Base-by-base conservation (phyloP, 306 rosid genomes). In the Albizia julibrissin region DNA sequence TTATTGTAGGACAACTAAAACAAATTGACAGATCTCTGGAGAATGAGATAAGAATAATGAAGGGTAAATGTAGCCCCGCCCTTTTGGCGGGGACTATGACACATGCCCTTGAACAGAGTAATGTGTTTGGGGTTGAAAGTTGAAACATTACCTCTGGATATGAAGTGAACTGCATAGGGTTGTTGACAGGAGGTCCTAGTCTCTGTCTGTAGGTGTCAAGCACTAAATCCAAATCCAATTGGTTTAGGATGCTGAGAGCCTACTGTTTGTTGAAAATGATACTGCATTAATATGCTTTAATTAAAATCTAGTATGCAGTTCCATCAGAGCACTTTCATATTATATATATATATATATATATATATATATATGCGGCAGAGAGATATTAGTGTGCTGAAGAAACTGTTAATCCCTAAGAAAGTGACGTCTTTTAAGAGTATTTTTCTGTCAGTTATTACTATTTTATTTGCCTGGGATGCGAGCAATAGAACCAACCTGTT, bases 201-300 rank as follows among this genome's bases (percentile, higher is more conserved):
- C 52, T 42, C 33, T 1, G 9, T 72, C 61, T 29, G 46, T 3
- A 44, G 65, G 16, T 50, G 18, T 31, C 58, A 73, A 9, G 44
- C 77, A 73, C 65, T 73, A 49, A 31, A 73, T n/a, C 8, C 74
- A 14, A 47, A 18, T n/a, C 16, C 26, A 67, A 66, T 49, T 66
- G 61, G 66, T 40, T 46, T 12, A 21, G 37, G 46, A 3, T 64
- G 62, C 80, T 19, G 72, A 4, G 2, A 27, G 59, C 46, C 80
- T 19, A 27, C 29, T 62, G 46, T 18, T 64, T 27, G 14, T 26
- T 42, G 12, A 76, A 61, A 76, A 26, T 24, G 26, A 61, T 42
- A 39, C 33, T 61, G 24, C 42, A 29, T 22, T 39, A 6, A 37
- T 37, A 7, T 14, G 56, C 73, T 12, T 69, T 39, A 39, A 61